Percentiles rank a stretch among this genome's conserved stretches.
Evolutionary conservation across 306 rosid genomes (phyloP).

Genomic region (Quercus variabilis): DNA sequence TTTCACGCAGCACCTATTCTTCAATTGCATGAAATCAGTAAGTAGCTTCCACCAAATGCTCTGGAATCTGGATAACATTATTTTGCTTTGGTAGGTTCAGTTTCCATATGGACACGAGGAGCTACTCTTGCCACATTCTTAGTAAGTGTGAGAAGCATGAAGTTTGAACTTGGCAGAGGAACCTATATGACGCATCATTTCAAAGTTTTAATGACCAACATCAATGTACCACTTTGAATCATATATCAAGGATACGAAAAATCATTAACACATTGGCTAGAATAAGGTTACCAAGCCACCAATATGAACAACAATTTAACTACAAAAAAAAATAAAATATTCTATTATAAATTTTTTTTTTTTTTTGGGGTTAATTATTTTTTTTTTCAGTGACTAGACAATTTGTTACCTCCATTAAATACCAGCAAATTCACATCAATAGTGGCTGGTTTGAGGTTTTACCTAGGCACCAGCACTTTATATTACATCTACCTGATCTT

Average conservation of each 20-base stretch:
- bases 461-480: slow-evolving; percentile 46
- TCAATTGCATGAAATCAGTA: background rate
- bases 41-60: background rate
- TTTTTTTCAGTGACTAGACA: background rate
- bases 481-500: slow-evolving; percentile 47
- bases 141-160: background rate
- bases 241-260: no score
- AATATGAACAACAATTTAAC: no score
- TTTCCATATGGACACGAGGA: background rate
- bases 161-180: no score
- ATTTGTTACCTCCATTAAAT: slow-evolving; percentile 26
- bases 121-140: background rate
- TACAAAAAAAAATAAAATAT: no score
- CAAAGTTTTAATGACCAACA: no score
- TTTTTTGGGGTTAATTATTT: background rate
- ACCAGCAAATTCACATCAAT: slow-evolving; percentile 38
- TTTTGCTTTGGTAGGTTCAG: background rate
- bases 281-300: no score
- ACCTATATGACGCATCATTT: no score
- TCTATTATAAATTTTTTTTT: background rate
- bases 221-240: no score
- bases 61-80: no score
- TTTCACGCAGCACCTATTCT: no score
- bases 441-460: slow-evolving; percentile 47
- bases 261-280: no score